Percentiles rank a stretch among this genome's conserved stretches.
phyloP scores from a whole-genome alignment of 1,284 basidiomycete species.

The Sanghuangporus weigelae region DNA sequence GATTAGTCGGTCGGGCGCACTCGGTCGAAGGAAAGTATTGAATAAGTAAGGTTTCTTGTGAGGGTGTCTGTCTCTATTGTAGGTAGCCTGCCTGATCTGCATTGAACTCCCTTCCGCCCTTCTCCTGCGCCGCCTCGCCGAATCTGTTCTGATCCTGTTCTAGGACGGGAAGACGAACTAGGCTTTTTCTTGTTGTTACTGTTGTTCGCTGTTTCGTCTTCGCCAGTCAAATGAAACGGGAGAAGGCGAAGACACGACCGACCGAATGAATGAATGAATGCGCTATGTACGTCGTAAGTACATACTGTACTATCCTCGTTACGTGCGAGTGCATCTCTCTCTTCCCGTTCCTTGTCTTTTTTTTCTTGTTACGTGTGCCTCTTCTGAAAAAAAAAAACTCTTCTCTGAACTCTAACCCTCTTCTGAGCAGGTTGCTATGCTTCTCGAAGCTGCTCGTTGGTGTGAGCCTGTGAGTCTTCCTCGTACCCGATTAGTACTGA shows the following conservation, averaged over 20 bases:
- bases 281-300: not conserved
- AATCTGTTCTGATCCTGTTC: too few species aligned
- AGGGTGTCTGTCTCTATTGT: too few species aligned
- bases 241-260: not conserved
- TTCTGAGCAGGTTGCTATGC: not conserved
- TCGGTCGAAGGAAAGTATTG: not conserved
- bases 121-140: too few species aligned
- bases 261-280: not conserved
- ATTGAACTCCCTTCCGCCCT: too few species aligned
- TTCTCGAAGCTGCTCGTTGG: not conserved
- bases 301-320: not conserved
- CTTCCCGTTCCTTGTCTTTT: not conserved
- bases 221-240: not conserved
- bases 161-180: not conserved
- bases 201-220: not conserved
- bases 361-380: not conserved
- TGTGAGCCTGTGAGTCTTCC: too few species aligned
- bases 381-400: not conserved
- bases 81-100: too few species aligned
- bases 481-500: too few species aligned
- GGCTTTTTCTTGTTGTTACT: not conserved
- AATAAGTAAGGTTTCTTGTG: too few species aligned
- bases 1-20: not conserved
- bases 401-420: not conserved
- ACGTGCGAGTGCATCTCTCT: not conserved